Percentiles rank a stretch among this genome's conserved stretches.
phyloP scores from a whole-genome alignment of 768 basidiomycete species.

The Tylopilus rubrobrunneus region DNA sequence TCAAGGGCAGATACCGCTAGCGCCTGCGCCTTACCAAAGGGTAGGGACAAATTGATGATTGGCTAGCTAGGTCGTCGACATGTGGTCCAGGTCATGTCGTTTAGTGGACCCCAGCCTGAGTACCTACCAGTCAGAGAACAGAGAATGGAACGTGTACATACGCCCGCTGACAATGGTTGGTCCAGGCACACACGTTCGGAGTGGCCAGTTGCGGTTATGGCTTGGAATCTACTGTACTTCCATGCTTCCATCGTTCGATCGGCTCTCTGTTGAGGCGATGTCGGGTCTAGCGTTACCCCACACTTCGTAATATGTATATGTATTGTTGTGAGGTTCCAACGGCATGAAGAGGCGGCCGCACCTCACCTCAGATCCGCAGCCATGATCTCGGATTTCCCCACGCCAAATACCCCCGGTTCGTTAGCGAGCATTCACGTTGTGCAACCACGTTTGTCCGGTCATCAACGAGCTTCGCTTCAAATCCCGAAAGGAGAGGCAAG shows the following conservation, averaged over 20 bases:
- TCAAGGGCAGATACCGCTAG: too few relatives aligned
- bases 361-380: slow-evolving; percentile 18
- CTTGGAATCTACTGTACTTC: too few relatives aligned
- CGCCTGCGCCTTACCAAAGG: too few relatives aligned
- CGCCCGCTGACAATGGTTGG: too few relatives aligned
- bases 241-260: slow-evolving; percentile 1
- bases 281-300: slow-evolving; percentile 14
- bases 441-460: neutral
- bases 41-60: too few relatives aligned
- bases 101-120: too few relatives aligned
- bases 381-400: slow-evolving; percentile 9
- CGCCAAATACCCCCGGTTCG: neutral
- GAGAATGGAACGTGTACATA: too few relatives aligned
- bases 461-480: neutral
- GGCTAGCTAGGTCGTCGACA: too few relatives aligned
- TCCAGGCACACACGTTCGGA: neutral
- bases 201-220: neutral
- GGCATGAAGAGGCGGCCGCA: slow-evolving; percentile 7
- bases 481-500: neutral
- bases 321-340: neutral
- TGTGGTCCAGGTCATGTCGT: too few relatives aligned
- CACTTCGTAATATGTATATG: slow-evolving; percentile 13
- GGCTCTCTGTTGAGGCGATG: slow-evolving; percentile 1
- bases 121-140: too few relatives aligned
- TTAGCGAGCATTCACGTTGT: neutral